Conservation (phyloP, 305 asterid species). For the Euphrasia arctica region DNA sequence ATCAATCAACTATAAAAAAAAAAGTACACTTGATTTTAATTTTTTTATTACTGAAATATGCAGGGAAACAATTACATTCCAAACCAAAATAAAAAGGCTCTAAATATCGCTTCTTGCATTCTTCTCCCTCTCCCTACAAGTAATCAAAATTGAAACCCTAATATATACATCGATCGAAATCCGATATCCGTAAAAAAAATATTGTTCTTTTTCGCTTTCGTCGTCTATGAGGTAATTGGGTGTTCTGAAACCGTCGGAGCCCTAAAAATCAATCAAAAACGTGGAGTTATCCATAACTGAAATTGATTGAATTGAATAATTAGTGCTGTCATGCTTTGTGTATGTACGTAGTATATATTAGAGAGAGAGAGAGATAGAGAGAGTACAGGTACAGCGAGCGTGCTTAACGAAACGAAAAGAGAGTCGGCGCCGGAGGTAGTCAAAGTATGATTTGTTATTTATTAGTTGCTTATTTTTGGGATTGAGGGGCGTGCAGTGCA, state of each 20-base stretch:
- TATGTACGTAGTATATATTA: no score
- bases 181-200: slow-evolving; percentile 14
- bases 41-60: neutral
- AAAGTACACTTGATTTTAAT: neutral
- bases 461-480: no score
- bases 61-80: neutral
- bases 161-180: slow-evolving; percentile 27
- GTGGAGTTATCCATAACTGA: neutral
- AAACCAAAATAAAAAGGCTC: no score
- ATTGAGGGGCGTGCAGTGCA: no score
- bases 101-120: no score
- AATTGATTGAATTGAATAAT: no score
- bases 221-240: slow-evolving; percentile 35
- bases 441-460: no score
- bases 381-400: neutral
- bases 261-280: slow-evolving; percentile 32
- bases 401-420: no score
- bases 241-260: slow-evolving; percentile 35
- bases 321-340: no score
- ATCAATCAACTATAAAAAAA: slow-evolving; percentile 29
- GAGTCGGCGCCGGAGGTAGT: no score
- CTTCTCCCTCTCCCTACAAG: slow-evolving; percentile 4
- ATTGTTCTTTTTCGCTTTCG: slow-evolving; percentile 21
- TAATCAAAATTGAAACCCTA: neutral
- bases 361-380: neutral